Percentiles rank a stretch among this genome's conserved stretches.
phyloP scores from a whole-genome alignment of 176 grass and related monocot genomes.

The Alloteropsis semialata region DNA sequence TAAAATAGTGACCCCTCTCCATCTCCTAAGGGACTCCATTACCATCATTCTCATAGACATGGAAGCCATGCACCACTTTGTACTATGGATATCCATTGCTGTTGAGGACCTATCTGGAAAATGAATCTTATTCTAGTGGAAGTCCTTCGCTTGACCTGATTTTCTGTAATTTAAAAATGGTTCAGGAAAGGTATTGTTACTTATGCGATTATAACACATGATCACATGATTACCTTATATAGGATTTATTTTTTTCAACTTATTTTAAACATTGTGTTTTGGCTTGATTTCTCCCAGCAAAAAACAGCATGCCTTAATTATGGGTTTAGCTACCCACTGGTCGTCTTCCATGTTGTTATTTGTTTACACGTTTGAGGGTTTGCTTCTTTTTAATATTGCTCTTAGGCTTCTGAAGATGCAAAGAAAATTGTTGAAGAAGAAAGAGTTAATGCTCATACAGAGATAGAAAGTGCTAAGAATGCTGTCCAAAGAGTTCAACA shows the following conservation, averaged over 20 bases:
- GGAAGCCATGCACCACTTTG: background rate
- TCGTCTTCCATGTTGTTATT: background rate
- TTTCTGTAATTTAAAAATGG: background rate
- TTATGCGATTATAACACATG: background rate
- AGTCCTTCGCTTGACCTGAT: slow-evolving; percentile 8
- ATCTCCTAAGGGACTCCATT: background rate
- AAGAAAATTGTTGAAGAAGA: slow-evolving; percentile 90
- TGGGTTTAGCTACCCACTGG: background rate
- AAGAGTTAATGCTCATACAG: slow-evolving; percentile 64
- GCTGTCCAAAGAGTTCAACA: slow-evolving; percentile 76
- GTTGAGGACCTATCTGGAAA: background rate
- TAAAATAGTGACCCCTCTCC: no score
- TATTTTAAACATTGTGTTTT: background rate
- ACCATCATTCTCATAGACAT: background rate
- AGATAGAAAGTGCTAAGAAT: slow-evolving; percentile 67
- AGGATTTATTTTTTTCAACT: background rate
- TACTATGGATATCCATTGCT: background rate
- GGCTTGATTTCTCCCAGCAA: background rate
- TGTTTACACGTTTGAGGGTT: slow-evolving; percentile 7
- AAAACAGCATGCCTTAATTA: background rate
- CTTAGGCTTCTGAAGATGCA: slow-evolving; percentile 90
- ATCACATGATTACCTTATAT: background rate
- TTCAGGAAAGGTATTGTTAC: background rate
- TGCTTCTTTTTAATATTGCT: slow-evolving; percentile 14
- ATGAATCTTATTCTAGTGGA: background rate